Evolutionary conservation across 2,329 filamentous ascomycete species (phyloP).

Genomic region (Claviceps pusilla): DNA sequence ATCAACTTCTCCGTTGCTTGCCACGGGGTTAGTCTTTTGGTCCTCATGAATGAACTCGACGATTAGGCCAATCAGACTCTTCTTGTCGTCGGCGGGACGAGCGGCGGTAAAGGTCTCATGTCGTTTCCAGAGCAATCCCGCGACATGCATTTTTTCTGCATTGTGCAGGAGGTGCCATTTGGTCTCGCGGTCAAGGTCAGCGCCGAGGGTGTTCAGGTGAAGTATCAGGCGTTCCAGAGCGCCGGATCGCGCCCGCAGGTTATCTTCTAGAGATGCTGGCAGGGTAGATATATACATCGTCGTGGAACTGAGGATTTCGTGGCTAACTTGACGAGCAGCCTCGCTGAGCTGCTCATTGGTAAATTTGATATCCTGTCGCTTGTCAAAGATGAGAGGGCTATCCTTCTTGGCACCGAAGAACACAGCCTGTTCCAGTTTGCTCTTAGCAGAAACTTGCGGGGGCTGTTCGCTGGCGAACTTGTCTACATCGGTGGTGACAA

Average conservation of each 20-base stretch:
- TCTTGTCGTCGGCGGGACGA: slow-evolving; percentile 44
- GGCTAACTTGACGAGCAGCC: slow-evolving; percentile 65
- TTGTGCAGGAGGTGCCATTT: slow-evolving; percentile 76
- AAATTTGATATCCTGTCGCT: slow-evolving; percentile 52
- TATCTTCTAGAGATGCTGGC: slow-evolving; percentile 64
- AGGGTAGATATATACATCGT: slow-evolving; percentile 59
- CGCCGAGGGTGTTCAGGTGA: slow-evolving; percentile 52
- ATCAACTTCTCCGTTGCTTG: slow-evolving; percentile 57
- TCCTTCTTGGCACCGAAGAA: slow-evolving; percentile 74
- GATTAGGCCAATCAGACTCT: slow-evolving; percentile 58
- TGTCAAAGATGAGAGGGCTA: slow-evolving; percentile 77
- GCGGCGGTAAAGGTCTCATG: slow-evolving; percentile 56
- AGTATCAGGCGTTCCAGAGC: slow-evolving; percentile 62
- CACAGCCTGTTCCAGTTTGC: slow-evolving; percentile 84
- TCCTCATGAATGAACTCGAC: slow-evolving; percentile 63
- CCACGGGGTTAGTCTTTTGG: slow-evolving; percentile 53
- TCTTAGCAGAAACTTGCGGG: slow-evolving; percentile 61
- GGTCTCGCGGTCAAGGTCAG: slow-evolving; percentile 49
- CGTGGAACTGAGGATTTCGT: slow-evolving; percentile 65
- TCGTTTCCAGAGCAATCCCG: slow-evolving; percentile 61
- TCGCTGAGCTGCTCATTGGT: slow-evolving; percentile 53
- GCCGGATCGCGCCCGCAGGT: slow-evolving; percentile 56
- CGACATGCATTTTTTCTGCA: slow-evolving; percentile 78
- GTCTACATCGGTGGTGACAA: slow-evolving; percentile 43
- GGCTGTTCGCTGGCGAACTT: slow-evolving; percentile 43